These are phyloP conservation scores for Chimonanthus praecox DNA, from an alignment of 164 flowering plant species.

Conservation along the genomic window DNA sequence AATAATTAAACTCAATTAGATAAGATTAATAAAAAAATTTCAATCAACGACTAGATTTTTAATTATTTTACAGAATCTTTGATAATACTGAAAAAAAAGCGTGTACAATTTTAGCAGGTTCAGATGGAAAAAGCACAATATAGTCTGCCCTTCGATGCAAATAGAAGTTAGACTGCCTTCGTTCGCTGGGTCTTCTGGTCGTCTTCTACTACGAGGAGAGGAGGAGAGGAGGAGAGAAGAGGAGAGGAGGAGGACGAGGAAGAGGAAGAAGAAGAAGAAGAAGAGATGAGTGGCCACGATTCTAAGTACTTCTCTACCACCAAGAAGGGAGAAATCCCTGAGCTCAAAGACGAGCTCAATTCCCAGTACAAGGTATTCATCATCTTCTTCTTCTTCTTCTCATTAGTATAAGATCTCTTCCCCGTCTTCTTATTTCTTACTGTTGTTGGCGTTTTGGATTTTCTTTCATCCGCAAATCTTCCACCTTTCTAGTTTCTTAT, in stretches of 20 bases:
- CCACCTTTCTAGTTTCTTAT: too few species aligned
- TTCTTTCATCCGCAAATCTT: too few species aligned
- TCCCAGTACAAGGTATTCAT: constrained; percentile 87
- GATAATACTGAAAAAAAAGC: too few species aligned
- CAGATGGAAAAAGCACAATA: not conserved
- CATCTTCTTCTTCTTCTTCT: not conserved
- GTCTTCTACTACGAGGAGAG: not conserved
- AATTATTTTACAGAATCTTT: too few species aligned
- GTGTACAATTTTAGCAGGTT: too few species aligned
- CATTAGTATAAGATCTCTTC: not conserved
- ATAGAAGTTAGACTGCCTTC: not conserved
- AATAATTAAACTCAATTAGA: too few species aligned
- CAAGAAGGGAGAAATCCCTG: constrained; percentile 98
- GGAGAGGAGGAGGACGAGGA: not conserved
- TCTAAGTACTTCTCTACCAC: constrained; percentile 99
- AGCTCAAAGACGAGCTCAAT: constrained; percentile 98
- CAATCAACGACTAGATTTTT: too few species aligned
- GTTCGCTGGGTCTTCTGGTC: not conserved
- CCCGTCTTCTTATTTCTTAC: not conserved
- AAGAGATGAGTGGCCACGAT: constrained; percentile 93
- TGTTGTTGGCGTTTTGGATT: too few species aligned
- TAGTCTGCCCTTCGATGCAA: not conserved
- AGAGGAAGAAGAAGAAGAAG: not conserved
- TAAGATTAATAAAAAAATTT: too few species aligned
- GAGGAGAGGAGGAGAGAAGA: not conserved